phyloP scores from a whole-genome alignment of 164 flowering plant genomes.

The Piper betle region DNA sequence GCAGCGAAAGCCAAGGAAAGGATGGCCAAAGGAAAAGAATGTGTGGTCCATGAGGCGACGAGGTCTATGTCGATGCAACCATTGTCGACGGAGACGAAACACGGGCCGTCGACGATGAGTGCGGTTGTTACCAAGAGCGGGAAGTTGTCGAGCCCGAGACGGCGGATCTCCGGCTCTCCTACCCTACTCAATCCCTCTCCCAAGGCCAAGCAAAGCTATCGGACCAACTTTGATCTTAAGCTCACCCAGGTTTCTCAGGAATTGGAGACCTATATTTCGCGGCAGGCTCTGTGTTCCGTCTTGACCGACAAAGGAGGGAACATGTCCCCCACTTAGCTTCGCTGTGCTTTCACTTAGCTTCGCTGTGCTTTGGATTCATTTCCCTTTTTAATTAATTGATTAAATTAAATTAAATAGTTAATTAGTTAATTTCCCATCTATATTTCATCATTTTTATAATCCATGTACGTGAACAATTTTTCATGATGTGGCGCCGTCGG shows the following conservation, averaged over 20 bases:
- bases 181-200: slow-evolving; percentile 35
- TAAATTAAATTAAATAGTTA: too few species aligned
- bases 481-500: too few species aligned
- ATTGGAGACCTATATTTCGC: slow-evolving; percentile 75
- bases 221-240: slow-evolving; percentile 71
- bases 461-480: too few species aligned
- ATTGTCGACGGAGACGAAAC: slow-evolving; percentile 67
- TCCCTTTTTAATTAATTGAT: too few species aligned
- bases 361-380: too few species aligned
- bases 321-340: slow-evolving; percentile 42
- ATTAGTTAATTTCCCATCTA: too few species aligned
- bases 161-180: slow-evolving; percentile 59
- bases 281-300: slow-evolving; percentile 68
- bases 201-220: slow-evolving; percentile 54
- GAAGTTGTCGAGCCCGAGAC: slow-evolving; percentile 68
- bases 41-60: background rate
- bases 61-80: slow-evolving; percentile 29
- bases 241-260: slow-evolving; percentile 79
- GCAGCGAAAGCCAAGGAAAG: slow-evolving; percentile 76
- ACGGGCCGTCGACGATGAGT: slow-evolving; percentile 37
- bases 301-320: slow-evolving; percentile 37
- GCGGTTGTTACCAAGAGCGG: slow-evolving; percentile 36
- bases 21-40: slow-evolving; percentile 31
- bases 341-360: background rate
- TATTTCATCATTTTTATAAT: too few species aligned